Conservation (phyloP, 2,329 filamentous ascomycete species). For the Xylariaceae sp. region DNA sequence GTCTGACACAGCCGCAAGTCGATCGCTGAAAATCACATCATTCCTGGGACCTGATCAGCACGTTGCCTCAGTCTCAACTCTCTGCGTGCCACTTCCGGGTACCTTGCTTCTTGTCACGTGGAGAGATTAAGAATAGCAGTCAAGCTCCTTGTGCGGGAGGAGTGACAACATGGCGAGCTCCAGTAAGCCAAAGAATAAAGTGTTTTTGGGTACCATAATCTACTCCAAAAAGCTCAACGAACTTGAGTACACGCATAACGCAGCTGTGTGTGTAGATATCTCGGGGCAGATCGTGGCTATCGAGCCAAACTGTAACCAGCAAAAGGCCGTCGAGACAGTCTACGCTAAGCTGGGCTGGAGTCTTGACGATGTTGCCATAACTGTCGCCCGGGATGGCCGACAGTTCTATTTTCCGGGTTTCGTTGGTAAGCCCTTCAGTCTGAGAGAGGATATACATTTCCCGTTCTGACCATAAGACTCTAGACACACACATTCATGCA, state of each 20-base stretch:
- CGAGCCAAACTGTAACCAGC: slow-evolving; percentile 33
- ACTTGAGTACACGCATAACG: slow-evolving; percentile 49
- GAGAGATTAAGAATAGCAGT: not conserved
- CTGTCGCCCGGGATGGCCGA: slow-evolving; percentile 35
- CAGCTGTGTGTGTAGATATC: slow-evolving; percentile 48
- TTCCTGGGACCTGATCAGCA: no score
- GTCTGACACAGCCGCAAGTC: no score
- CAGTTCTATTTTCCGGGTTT: slow-evolving; percentile 84
- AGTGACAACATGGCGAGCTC: slow-evolving; percentile 18
- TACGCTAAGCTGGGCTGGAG: slow-evolving; percentile 45
- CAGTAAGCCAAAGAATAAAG: slow-evolving; percentile 33
- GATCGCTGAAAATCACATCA: no score
- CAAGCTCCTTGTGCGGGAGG: no score
- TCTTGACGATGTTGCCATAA: slow-evolving; percentile 35
- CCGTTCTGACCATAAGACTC: slow-evolving; percentile 18
- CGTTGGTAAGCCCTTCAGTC: slow-evolving; percentile 52
- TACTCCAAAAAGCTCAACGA: slow-evolving; percentile 46
- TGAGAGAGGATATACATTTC: not conserved
- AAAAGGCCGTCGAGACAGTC: slow-evolving; percentile 32
- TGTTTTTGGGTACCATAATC: slow-evolving; percentile 54
- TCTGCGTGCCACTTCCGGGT: no score
- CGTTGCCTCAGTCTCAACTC: no score
- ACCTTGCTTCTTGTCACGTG: not conserved
- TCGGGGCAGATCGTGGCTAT: slow-evolving; percentile 49
- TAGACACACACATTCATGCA: slow-evolving; percentile 94